Evolutionary conservation across 495 filamentous ascomycete genomes (phyloP).

Genomic region (Xylaria telfairii): DNA sequence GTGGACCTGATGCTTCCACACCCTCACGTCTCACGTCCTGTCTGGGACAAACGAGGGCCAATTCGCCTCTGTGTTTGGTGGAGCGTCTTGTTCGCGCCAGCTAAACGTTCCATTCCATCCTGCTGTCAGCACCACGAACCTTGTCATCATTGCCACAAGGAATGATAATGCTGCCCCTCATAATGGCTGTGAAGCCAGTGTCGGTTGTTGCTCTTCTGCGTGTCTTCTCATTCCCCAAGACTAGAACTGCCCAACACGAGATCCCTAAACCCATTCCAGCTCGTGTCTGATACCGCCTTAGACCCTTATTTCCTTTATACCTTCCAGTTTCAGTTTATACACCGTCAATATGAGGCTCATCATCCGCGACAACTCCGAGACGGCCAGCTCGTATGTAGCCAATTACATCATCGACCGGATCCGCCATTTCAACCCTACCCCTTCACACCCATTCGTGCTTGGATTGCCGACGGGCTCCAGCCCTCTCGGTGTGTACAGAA

Average conservation of each 20-base stretch:
- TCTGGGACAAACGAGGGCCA: conserved; percentile 8
- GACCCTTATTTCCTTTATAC: conserved; percentile 29
- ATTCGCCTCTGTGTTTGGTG: conserved; percentile 34
- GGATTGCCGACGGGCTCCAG: conserved; percentile 84
- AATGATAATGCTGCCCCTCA: conserved; percentile 32
- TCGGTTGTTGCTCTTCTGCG: conserved; percentile 18
- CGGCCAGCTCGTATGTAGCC: conserved; percentile 76
- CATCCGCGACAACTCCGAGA: conserved; percentile 71
- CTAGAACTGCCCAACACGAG: conserved; percentile 23
- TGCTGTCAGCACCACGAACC: conserved; percentile 31
- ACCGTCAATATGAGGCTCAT: conserved; percentile 74
- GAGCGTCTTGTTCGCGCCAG: conserved; percentile 29
- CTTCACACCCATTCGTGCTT: conserved; percentile 76
- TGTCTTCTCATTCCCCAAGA: conserved; percentile 27
- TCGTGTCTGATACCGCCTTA: conserved; percentile 23
- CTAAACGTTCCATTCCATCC: conserved; percentile 41
- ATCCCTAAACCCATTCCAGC: conserved; percentile 5
- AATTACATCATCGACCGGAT: conserved; percentile 85
- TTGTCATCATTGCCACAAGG: conserved; percentile 27
- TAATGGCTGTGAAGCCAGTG: conserved; percentile 35
- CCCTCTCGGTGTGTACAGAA: conserved; percentile 78
- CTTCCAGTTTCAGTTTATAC: conserved; percentile 18
- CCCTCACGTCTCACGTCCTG: conserved; percentile 14
- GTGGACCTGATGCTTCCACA: conserved; percentile 26
- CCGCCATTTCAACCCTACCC: conserved; percentile 72